Evolutionary conservation across 345 rosid species (phyloP).

Genomic region (Hibiscus syriacus): DNA sequence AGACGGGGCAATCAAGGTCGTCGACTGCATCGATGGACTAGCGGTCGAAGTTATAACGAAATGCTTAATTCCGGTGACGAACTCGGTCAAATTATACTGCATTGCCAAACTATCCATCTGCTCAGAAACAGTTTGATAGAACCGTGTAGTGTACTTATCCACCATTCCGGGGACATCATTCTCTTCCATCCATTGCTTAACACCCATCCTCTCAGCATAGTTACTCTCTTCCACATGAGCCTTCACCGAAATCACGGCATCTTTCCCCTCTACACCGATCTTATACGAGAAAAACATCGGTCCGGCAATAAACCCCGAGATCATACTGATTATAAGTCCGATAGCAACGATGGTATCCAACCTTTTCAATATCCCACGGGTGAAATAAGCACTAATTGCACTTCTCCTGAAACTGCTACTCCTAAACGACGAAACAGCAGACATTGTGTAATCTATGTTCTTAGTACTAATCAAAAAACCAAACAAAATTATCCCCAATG

Average conservation of each 20-base stretch:
- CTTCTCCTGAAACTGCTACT: slow-evolving; percentile 55
- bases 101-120: slow-evolving; percentile 76
- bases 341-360: slow-evolving; percentile 70
- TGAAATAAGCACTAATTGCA: slow-evolving; percentile 57
- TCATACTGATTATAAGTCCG: slow-evolving; percentile 82
- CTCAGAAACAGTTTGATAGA: slow-evolving; percentile 64
- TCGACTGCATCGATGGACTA: slow-evolving; percentile 40
- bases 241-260: slow-evolving; percentile 68
- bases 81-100: slow-evolving; percentile 88
- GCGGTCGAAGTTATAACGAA: slow-evolving; percentile 49
- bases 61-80: slow-evolving; percentile 83
- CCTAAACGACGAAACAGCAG: slow-evolving; percentile 66
- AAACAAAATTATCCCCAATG: slow-evolving; percentile 49
- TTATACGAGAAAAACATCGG: slow-evolving; percentile 79
- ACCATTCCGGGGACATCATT: slow-evolving; percentile 89
- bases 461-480: slow-evolving; percentile 42
- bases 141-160: slow-evolving; percentile 56
- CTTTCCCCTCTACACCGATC: slow-evolving; percentile 90
- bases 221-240: slow-evolving; percentile 80
- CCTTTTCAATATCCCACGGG: slow-evolving; percentile 65
- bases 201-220: slow-evolving; percentile 79
- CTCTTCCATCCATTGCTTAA: slow-evolving; percentile 90
- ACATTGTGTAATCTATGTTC: slow-evolving; percentile 56
- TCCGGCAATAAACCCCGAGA: slow-evolving; percentile 60
- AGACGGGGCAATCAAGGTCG: slow-evolving; percentile 50